A percentile compares a stretch with the other conserved stretches of the same genome.
phyloP scores from a whole-genome alignment of 345 rosid species.

The Passiflora organensis region DNA sequence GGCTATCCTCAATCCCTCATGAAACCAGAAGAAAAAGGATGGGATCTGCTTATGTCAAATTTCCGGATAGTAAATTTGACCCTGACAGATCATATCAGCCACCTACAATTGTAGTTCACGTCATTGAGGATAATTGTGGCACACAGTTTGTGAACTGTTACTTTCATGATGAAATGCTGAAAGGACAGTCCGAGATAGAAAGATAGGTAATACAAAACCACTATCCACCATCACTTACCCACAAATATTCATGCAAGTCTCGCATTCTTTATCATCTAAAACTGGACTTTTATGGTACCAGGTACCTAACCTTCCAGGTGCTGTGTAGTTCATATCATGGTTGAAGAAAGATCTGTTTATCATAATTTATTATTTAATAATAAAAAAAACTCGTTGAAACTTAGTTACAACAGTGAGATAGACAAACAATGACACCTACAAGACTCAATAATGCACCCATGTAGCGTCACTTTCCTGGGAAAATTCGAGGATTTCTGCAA shows the following conservation, averaged over 20 bases:
- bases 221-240: not conserved
- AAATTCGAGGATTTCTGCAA: not conserved
- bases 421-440: not conserved
- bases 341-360: too few species aligned
- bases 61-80: not conserved
- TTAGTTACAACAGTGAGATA: not conserved
- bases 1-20: not conserved
- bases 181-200: not conserved
- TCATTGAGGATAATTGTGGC: not conserved
- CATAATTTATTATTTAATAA: too few species aligned
- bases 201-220: not conserved
- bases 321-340: too few species aligned
- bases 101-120: not conserved
- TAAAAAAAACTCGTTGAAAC: too few species aligned
- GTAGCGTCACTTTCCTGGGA: conserved; percentile 7
- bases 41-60: too few species aligned
- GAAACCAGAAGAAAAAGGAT: too few species aligned
- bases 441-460: not conserved
- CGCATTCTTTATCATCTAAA: not conserved
- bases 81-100: not conserved
- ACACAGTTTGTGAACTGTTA: not conserved
- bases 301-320: too few species aligned
- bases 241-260: not conserved
- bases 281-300: not conserved
- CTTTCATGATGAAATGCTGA: not conserved